A percentile compares a stretch with the other conserved stretches of the same genome.
phyloP scores from a whole-genome alignment of 2,329 filamentous ascomycete genomes.

The Hypoxylon sp. region DNA sequence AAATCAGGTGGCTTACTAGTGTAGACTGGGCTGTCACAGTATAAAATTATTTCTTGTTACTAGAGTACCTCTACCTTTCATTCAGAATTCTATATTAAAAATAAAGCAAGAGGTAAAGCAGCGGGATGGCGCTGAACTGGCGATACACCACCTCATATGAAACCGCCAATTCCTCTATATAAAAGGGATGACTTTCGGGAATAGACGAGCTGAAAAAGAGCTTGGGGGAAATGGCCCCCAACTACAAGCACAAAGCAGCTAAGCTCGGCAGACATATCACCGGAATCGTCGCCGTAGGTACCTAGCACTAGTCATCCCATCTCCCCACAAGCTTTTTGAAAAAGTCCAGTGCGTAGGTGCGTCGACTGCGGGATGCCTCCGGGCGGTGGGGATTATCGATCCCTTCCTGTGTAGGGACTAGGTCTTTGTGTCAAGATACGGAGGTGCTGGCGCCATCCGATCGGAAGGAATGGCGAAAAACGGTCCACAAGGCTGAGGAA shows the following conservation, averaged over 20 bases:
- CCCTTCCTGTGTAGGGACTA: background rate
- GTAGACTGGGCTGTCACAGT: background rate
- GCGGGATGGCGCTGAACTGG: background rate
- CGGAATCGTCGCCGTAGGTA: background rate
- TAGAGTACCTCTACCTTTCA: no score
- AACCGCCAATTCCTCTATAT: background rate
- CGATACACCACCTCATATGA: background rate
- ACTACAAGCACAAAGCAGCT: background rate
- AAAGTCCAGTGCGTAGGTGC: constrained; percentile 1
- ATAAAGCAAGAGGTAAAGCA: background rate
- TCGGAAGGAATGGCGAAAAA: background rate
- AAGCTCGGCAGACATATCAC: background rate
- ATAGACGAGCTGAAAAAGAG: constrained; percentile 5
- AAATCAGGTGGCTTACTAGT: background rate
- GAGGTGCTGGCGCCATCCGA: constrained; percentile 31
- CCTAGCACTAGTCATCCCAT: background rate
- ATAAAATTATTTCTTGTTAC: background rate
- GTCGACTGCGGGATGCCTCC: background rate
- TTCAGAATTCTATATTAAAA: background rate
- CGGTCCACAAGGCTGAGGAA: constrained; percentile 26
- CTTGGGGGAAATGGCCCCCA: constrained; percentile 13
- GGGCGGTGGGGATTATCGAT: background rate
- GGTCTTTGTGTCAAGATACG: constrained; percentile 8
- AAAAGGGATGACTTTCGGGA: background rate
- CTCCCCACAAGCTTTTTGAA: constrained; percentile 4